phyloP scores from a whole-genome alignment of 192 early-diverging fungal genomes.

The Jimgerdemannia flammicorona region DNA sequence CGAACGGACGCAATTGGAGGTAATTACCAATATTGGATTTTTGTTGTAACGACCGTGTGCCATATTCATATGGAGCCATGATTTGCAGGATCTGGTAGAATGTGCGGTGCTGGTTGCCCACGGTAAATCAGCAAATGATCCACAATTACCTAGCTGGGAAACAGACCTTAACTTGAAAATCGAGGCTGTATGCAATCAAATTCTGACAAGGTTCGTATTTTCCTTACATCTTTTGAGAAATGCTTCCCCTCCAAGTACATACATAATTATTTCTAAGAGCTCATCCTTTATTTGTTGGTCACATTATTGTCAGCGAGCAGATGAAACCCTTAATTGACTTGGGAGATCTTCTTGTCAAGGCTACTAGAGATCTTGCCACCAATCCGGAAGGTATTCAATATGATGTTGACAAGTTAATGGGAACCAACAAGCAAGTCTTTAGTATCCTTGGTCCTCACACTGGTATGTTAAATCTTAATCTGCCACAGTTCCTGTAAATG shows the following conservation, averaged over 20 bases:
- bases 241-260: not conserved
- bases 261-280: no score
- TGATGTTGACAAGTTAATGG: not conserved
- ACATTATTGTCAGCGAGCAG: not conserved
- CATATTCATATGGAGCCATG: not conserved
- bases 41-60: not conserved
- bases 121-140: not conserved
- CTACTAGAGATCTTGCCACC: not conserved
- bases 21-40: not conserved
- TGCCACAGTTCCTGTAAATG: not conserved
- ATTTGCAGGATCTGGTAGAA: not conserved
- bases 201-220: not conserved
- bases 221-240: not conserved
- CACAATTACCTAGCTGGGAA: not conserved
- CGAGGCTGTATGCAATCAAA: not conserved
- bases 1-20: not conserved
- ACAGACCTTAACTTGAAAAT: not conserved
- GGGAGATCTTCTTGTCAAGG: not conserved
- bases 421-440: not conserved
- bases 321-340: not conserved
- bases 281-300: not conserved
- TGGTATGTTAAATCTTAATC: not conserved
- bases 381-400: not conserved
- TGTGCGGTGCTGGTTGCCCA: not conserved
- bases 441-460: not conserved